Conservation (phyloP, 345 rosid species). For the Dipteronia sinensis region DNA sequence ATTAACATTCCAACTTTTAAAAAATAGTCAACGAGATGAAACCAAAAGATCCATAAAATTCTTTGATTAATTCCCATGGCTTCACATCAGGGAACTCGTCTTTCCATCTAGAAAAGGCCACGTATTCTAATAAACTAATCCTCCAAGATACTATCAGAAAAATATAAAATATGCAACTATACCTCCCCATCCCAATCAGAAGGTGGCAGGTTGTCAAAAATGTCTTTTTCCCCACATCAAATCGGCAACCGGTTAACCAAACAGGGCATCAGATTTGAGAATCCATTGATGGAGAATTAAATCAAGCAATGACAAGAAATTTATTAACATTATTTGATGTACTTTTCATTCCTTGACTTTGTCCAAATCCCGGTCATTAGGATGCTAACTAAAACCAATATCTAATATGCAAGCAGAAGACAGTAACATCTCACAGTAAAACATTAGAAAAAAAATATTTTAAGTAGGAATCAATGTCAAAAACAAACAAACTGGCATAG, state of each 20-base stretch:
- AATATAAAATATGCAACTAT: neutral
- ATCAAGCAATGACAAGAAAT: slow-evolving; percentile 22
- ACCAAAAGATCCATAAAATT: neutral
- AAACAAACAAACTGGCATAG: slow-evolving; percentile 9
- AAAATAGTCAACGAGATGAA: neutral
- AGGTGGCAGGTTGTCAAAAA: neutral
- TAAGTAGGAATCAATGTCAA: too few relatives aligned
- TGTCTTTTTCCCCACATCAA: slow-evolving; percentile 7
- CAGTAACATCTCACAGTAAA: too few relatives aligned
- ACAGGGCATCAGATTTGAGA: slow-evolving; percentile 6
- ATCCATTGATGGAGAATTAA: neutral
- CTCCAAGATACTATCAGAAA: neutral
- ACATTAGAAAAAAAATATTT: too few relatives aligned
- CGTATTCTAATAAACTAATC: too few relatives aligned
- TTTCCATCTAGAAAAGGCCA: neutral
- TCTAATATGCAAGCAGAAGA: too few relatives aligned
- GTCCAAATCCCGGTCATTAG: slow-evolving; percentile 9
- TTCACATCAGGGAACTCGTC: neutral
- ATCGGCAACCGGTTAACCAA: slow-evolving; percentile 8
- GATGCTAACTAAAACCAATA: too few relatives aligned
- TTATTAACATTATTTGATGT: slow-evolving; percentile 30
- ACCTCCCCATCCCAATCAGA: neutral
- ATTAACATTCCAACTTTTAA: neutral
- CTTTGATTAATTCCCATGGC: neutral
- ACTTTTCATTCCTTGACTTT: slow-evolving; percentile 8